Base-by-base conservation (phyloP, 305 asterid species). In the Ajuga reptans region DNA sequence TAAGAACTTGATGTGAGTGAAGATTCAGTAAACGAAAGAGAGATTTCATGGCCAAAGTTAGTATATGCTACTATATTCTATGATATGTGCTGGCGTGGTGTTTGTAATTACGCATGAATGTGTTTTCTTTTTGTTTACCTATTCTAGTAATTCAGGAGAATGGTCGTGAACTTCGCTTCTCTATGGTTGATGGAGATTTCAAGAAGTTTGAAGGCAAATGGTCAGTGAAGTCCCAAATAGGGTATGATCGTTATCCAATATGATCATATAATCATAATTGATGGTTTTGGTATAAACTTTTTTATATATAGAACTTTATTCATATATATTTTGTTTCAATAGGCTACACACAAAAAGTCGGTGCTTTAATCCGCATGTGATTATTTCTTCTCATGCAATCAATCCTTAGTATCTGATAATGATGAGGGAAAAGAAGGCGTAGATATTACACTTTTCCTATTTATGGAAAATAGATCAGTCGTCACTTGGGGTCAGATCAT, bases 111-210 rank as follows among this genome's bases (percentile, higher is more conserved):
- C 16, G 21, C 46, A 8, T 27, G 62, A 24, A 17, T 56, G 21
- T 11, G 1, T 21, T 41, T 2, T 9, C 14, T 45, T 34, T 24
- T 3, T 15, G 45, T 34, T 56, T 33, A 36, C 41, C 8, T 4
- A 50, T 39, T 73, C 9, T 41, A 6, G 10, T 37, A 57, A 73
- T 77, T 52, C 76, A 89, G 98, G 79, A 77, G 61, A 82, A 82
- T 68, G 87, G 84, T 63, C 81, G 92, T 9, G 96, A 89, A 27
- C 96, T 92, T 75, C 82, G 45, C 67, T 92, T 92, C 75, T 89
- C 89, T 37, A 92, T 92, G 98, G 95, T 89, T 69, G 98, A 88
- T 74, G 98, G 98, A 60, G 98, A 92, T 84, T 92, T 92, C 88
- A 92, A 86, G 88, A 89, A 92, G 81, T 92, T 92, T 69, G 96